Evolutionary conservation across 2,329 filamentous ascomycete genomes (phyloP).

Genomic region (Aspergillus clavatus): DNA sequence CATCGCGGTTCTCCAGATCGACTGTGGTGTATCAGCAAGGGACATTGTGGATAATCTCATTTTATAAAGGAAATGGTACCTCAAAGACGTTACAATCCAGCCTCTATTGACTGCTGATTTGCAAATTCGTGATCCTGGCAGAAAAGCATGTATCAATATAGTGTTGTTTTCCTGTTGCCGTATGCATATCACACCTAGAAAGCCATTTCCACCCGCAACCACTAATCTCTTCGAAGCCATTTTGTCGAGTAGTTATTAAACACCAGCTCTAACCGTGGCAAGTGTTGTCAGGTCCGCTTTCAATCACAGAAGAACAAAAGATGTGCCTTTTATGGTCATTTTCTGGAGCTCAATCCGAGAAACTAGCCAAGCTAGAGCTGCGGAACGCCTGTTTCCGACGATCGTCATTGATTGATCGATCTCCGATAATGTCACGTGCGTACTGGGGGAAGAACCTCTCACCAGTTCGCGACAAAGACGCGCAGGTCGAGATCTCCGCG

Average conservation of each 20-base stretch:
- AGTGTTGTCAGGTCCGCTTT: neutral
- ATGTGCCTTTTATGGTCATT: neutral
- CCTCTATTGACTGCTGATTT: slow-evolving; percentile 78
- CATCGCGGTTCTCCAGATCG: slow-evolving; percentile 87
- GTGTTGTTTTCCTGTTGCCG: neutral
- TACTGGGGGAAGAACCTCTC: neutral
- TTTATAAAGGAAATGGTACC: slow-evolving; percentile 49
- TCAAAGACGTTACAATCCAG: slow-evolving; percentile 90
- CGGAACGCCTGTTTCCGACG: neutral
- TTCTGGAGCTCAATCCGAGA: neutral
- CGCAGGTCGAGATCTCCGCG: neutral
- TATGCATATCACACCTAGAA: slow-evolving; percentile 57
- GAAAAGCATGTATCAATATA: neutral
- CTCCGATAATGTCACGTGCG: neutral
- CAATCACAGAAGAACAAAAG: neutral
- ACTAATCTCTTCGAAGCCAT: slow-evolving; percentile 71
- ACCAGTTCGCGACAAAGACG: neutral
- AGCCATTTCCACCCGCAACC: slow-evolving; percentile 90
- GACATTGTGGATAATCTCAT: neutral
- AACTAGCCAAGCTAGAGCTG: neutral
- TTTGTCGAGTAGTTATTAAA: slow-evolving; percentile 23
- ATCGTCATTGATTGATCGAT: neutral
- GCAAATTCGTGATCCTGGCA: slow-evolving; percentile 70
- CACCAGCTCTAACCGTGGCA: neutral
- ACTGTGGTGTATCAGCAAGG: slow-evolving; percentile 44